Base-by-base conservation (phyloP, 2,329 filamentous ascomycete genomes). In the Geosmithia putterillii region DNA sequence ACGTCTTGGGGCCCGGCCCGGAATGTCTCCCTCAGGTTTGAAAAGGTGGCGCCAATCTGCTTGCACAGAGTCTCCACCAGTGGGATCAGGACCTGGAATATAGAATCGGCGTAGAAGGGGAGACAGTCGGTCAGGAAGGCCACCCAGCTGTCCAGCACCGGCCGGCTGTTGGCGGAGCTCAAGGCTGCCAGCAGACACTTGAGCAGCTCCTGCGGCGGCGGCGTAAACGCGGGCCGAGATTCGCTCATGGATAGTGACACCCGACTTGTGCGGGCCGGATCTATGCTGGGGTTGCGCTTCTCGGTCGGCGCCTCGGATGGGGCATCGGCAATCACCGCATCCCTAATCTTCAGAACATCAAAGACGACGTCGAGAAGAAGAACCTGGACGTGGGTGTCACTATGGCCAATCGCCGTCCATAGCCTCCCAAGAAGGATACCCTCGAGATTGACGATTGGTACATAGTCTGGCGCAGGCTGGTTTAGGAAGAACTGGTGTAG, bases 81-180 rank as follows among this genome's bases (percentile, higher is more conserved):
- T 10, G 88, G 92, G 43, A 98, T 81, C 28, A 98, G 66, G 42
- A 92, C 83, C 56, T 95, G 85, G 57, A 95, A 95, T 39, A 95
- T 86, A 5, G 82, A 79, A 38, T 85, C 81, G 0, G 83, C 75
- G 59, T 94, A 95, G 14, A 94, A 70, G 0, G 89, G 87, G 23
- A 98, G 66, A 38, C 87, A 86, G 56, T 90, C 84, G 4, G 79
- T 76, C 7, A 98, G 70, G 51, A 98, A 89, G 23, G 76, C 72
- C 9, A 95, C 80, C 94, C 94, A 98, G 57, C 86, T 89, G 53
- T 96, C 89, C 32, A 98, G 67, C 6, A 94, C 81, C 8, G 79
- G 70, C 5, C 86, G 79, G 51, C 86, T 89, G 43, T 71, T 79
- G 3, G 73, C 58, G 3, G 87, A 85, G 44, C 83, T 79, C 41